Conservation (phyloP, 805 yeast genomes). For the Wickerhamomyces queroliae region DNA sequence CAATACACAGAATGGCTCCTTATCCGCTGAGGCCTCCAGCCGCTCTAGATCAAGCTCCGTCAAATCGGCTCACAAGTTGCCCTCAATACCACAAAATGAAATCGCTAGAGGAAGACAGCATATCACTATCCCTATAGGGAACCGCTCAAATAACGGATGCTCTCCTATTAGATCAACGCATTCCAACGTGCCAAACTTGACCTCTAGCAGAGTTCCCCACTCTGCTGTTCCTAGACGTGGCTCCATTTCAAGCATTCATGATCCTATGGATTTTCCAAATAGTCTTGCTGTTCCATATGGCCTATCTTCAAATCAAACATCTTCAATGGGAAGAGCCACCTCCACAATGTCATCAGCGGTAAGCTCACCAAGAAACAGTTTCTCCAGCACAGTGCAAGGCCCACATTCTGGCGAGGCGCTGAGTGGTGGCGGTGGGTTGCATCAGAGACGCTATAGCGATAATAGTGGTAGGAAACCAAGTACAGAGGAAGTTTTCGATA, state of each 20-base stretch:
- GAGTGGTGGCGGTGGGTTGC: neutral
- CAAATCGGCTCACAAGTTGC: neutral
- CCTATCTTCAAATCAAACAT: slow-evolving; percentile 1
- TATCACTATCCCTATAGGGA: neutral
- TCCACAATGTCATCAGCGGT: neutral
- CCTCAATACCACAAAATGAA: neutral
- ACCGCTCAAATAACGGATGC: neutral
- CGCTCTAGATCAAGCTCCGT: neutral
- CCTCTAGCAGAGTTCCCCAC: neutral
- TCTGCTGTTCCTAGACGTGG: no score
- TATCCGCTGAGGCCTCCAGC: neutral
- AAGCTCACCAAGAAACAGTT: slow-evolving; percentile 18
- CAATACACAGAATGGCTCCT: neutral
- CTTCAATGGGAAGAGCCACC: neutral
- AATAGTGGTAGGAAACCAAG: slow-evolving; percentile 20
- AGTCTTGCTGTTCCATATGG: slow-evolving; percentile 19
- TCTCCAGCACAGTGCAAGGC: slow-evolving; percentile 5
- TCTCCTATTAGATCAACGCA: slow-evolving; percentile 2
- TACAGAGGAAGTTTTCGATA: slow-evolving; percentile 46
- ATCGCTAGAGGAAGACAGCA: neutral
- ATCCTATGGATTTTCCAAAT: slow-evolving; percentile 11
- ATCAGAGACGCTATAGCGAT: slow-evolving; percentile 17
- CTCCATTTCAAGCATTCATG: slow-evolving; percentile 13
- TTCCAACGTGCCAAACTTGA: slow-evolving; percentile 2
- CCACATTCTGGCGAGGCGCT: slow-evolving; percentile 1